Evolutionary conservation across 2,329 filamentous ascomycete species (phyloP).

Genomic region (Verticillium longisporum): DNA sequence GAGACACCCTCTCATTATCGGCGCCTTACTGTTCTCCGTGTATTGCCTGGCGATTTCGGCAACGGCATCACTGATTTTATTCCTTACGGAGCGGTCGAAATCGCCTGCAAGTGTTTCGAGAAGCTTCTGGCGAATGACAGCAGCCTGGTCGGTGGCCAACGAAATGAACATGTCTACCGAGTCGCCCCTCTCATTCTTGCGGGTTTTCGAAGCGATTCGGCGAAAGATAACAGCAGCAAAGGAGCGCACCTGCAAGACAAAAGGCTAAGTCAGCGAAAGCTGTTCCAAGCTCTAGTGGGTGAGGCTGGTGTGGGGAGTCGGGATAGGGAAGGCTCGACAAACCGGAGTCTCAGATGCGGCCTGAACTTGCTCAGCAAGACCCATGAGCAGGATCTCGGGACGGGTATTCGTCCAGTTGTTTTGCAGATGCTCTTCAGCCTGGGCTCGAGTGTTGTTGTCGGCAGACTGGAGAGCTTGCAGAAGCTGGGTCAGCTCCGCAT

Average conservation of each 20-base stretch:
- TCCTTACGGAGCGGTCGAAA: conserved; percentile 66
- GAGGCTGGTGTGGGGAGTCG: too few species aligned
- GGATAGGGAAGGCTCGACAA: conserved; percentile 17
- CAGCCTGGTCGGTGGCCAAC: conserved; percentile 64
- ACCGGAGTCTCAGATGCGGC: conserved; percentile 68
- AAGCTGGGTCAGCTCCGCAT: conserved; percentile 77
- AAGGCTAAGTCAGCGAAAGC: background rate
- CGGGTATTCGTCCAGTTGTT: conserved; percentile 79
- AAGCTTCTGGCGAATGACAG: conserved; percentile 76
- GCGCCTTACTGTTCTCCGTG: conserved; percentile 72
- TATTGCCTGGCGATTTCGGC: conserved; percentile 94
- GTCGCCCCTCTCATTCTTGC: conserved; percentile 66
- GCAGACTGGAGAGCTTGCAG: conserved; percentile 82
- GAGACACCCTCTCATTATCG: conserved; percentile 1
- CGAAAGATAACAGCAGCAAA: conserved; percentile 94
- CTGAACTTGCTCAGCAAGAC: conserved; percentile 85
- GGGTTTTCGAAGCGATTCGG: conserved; percentile 82
- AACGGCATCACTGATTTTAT: conserved; percentile 97
- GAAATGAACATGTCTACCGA: conserved; percentile 81
- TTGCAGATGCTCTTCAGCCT: conserved; percentile 85
- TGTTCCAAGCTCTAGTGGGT: background rate
- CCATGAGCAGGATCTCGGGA: conserved; percentile 88
- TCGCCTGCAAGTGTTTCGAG: conserved; percentile 72
- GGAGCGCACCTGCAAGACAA: conserved; percentile 61
- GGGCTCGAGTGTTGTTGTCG: conserved; percentile 78